Base-by-base conservation (phyloP, 805 yeast species). In the Myxozyma lipomycoides region DNA sequence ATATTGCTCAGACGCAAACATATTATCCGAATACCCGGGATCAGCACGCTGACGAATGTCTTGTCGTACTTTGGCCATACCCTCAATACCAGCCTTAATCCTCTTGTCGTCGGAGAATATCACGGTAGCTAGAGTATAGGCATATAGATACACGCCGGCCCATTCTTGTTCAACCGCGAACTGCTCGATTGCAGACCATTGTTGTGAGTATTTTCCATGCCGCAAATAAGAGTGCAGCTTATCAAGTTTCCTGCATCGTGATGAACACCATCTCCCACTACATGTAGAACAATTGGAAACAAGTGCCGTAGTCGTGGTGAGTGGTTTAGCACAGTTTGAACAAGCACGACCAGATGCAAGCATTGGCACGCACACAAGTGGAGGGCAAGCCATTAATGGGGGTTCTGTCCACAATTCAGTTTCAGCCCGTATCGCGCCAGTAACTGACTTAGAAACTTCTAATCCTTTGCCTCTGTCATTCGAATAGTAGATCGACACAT, bases 21-120 rank as follows among this genome's bases (percentile, higher is more conserved):
- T 63, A 1, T 81, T 80, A 15, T 57, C 53, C 50, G 70, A 70
- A 15, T 78, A 75, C 42, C 58, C 62, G 9, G 15, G 84, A 74
- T 77, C 78, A 26, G 81, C 70, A 59, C 74, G 74, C 59, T 78
- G 79, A 54, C 93, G 74, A 3, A 75, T 65, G 40, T 77, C 83
- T 68, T 86, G 91, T 15, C 86, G 73, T 15, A 86, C 80, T 45
- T 76, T 72, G 3, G 91, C 90, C 76, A 86, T 76, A 1, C 85
- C 76, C 23, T 68, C 68, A 61, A 84, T 77, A 60, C 80, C 56
- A 3, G 26, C 79, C n/a, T 67, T 62, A 1, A 64, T 55, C 25
- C 46, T 40, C 21, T 74, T 64, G 19, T 34, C 45, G 18, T 37
- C 41, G 35, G 23, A 26, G 28, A 6, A 5, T 10, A 19, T 5